Conservation (phyloP, 2,329 filamentous ascomycete genomes). For the Epichloe baconii region DNA sequence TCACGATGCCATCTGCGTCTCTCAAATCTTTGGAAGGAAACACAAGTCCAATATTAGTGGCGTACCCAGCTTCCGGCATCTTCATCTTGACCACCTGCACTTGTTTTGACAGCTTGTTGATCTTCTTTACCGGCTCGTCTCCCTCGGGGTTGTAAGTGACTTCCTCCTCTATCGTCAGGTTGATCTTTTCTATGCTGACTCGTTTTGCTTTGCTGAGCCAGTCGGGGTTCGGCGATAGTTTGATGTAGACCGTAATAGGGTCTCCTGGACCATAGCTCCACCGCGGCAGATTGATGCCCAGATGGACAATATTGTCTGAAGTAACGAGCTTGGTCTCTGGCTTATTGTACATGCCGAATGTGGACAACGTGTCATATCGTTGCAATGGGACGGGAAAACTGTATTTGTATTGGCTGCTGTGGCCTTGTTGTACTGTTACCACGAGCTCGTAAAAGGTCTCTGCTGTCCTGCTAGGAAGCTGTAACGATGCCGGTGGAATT, state of each 20-base stretch:
- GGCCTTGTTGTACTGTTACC: conserved; percentile 86
- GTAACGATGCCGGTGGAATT: conserved; percentile 83
- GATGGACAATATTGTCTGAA: conserved; percentile 78
- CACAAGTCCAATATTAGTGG: conserved; percentile 80
- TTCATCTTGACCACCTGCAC: conserved; percentile 70
- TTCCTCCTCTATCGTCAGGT: conserved; percentile 87
- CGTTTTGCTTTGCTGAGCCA: conserved; percentile 83
- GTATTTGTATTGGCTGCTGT: conserved; percentile 78
- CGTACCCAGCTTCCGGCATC: conserved; percentile 81
- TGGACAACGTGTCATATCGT: conserved; percentile 91
- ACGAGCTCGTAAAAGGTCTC: conserved; percentile 97
- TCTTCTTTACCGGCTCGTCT: conserved; percentile 82
- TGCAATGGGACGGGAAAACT: conserved; percentile 81
- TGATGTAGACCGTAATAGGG: conserved; percentile 91
- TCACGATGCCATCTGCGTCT: conserved; percentile 77
- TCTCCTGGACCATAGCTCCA: conserved; percentile 96
- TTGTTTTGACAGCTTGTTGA: conserved; percentile 76
- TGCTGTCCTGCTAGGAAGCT: conserved; percentile 82
- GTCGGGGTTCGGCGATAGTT: conserved; percentile 80
- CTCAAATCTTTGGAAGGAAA: conserved; percentile 83
- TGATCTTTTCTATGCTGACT: conserved; percentile 89
- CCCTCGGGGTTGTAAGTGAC: conserved; percentile 98
- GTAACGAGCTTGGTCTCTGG: conserved; percentile 79
- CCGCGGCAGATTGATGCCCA: conserved; percentile 81
- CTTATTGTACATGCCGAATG: conserved; percentile 98